Evolutionary conservation across 805 yeast species (phyloP).

Genomic region (Suhomyces prunicola): DNA sequence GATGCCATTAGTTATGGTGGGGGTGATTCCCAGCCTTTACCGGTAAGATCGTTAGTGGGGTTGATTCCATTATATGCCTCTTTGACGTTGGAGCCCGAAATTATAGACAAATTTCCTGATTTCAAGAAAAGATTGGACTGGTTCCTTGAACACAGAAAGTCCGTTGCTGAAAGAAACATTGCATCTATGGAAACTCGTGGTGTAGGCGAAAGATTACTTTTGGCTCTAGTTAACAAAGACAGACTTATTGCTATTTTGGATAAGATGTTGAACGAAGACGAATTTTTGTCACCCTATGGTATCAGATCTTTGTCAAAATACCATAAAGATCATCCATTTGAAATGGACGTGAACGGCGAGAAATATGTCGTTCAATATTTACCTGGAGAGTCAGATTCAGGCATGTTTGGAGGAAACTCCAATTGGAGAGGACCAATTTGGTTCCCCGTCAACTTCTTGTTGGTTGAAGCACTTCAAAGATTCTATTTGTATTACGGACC

Average conservation of each 20-base stretch:
- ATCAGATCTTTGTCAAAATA: conserved; percentile 83
- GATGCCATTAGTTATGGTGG: conserved; percentile 88
- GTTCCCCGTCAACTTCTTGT: conserved; percentile 87
- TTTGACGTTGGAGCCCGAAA: conserved; percentile 81
- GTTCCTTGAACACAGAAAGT: conserved; percentile 70
- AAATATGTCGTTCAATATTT: conserved; percentile 68
- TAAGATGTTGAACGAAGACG: conserved; percentile 81
- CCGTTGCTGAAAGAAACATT: conserved; percentile 74
- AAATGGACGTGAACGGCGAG: conserved; percentile 78
- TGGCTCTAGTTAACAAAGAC: conserved; percentile 79
- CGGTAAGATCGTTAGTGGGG: conserved; percentile 87
- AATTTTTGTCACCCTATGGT: conserved; percentile 81
- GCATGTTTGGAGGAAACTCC: conserved; percentile 94
- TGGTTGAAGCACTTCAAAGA: conserved; percentile 84
- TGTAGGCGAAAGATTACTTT: conserved; percentile 73
- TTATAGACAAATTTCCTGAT: conserved; percentile 71
- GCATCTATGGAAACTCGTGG: conserved; percentile 82
- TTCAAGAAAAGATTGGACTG: conserved; percentile 81
- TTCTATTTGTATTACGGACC: conserved; percentile 88
- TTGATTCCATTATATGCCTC: conserved; percentile 89
- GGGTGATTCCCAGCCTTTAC: conserved; percentile 60
- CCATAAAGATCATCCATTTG: conserved; percentile 81
- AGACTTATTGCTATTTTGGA: conserved; percentile 70
- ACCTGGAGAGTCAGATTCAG: conserved; percentile 88
- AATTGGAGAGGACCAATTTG: conserved; percentile 98